Conservation (phyloP, 1,284 basidiomycete genomes). For the Pyrrhoderma lamaoense region DNA sequence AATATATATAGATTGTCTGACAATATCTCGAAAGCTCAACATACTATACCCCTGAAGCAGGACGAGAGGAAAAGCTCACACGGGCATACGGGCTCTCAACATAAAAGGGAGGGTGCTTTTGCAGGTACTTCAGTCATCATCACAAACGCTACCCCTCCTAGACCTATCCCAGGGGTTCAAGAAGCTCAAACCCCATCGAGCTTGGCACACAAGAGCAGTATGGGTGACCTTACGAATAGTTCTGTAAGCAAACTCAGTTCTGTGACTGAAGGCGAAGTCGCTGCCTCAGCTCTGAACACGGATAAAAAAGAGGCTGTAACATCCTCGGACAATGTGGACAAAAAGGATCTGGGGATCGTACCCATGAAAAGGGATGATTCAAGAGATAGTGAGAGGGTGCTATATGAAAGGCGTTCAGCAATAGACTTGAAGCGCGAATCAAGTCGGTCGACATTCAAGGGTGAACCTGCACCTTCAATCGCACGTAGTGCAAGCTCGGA, state of each 20-base stretch:
- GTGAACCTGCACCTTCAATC: constrained; percentile 1
- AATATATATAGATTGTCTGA: background rate
- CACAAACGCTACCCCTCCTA: constrained; percentile 26
- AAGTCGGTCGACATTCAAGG: constrained; percentile 15
- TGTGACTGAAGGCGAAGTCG: no score
- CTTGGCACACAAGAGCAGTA: constrained; percentile 20
- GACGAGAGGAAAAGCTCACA: no score
- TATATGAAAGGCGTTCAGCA: constrained; percentile 6
- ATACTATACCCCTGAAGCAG: constrained; percentile 25
- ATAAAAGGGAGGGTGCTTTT: constrained; percentile 57
- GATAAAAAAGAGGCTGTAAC: no score
- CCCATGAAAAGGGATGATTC: background rate
- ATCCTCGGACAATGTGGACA: no score
- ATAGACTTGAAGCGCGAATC: constrained; percentile 12
- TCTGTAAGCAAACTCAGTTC: no score
- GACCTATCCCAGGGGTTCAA: constrained; percentile 11
- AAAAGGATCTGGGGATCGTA: background rate
- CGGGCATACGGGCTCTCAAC: no score
- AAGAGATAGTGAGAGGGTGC: background rate
- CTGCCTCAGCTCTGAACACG: no score
- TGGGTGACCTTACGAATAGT: constrained; percentile 26
- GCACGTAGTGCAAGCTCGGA: constrained; percentile 6
- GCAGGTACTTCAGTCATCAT: constrained; percentile 38
- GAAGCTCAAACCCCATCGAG: background rate
- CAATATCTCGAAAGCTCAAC: constrained; percentile 29